Evolutionary conservation across 176 grass and related monocot species (phyloP).

Genomic region (Oryza rufipogon): DNA sequence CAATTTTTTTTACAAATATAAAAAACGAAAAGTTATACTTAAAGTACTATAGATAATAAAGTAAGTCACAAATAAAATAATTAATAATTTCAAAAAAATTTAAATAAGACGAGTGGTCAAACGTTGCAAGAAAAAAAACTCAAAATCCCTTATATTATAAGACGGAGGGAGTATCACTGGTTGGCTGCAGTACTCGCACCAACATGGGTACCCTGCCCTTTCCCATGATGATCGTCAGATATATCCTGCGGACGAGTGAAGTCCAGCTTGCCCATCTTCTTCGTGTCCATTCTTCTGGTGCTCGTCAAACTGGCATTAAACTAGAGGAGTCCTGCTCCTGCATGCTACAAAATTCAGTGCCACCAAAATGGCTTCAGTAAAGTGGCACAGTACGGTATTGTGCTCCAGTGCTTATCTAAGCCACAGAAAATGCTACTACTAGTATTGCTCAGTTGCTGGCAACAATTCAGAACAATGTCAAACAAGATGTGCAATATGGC

Average conservation of each 20-base stretch:
- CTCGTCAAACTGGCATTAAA: background rate
- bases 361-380: background rate
- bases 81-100: too few species aligned
- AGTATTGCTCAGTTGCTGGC: background rate
- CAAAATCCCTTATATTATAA: too few species aligned
- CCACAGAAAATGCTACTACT: background rate
- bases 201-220: background rate
- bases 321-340: background rate
- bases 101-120: too few species aligned
- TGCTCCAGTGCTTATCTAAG: background rate
- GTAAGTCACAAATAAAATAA: too few species aligned
- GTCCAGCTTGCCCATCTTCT: constrained; percentile 43
- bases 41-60: too few species aligned
- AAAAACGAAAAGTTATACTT: too few species aligned
- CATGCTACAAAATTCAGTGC: background rate
- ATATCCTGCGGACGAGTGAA: constrained; percentile 18
- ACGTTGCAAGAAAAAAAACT: too few species aligned
- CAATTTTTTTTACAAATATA: too few species aligned
- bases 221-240: constrained; percentile 10
- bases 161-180: background rate
- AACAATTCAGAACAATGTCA: background rate
- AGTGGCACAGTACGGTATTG: constrained; percentile 21
- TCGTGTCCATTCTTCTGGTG: constrained; percentile 19
- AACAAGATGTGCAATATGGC: background rate
- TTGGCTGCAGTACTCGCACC: background rate